These are phyloP conservation scores for Monosporascus sp. DNA, from an alignment of 2,329 filamentous ascomycete species.

Conservation along the genomic window DNA sequence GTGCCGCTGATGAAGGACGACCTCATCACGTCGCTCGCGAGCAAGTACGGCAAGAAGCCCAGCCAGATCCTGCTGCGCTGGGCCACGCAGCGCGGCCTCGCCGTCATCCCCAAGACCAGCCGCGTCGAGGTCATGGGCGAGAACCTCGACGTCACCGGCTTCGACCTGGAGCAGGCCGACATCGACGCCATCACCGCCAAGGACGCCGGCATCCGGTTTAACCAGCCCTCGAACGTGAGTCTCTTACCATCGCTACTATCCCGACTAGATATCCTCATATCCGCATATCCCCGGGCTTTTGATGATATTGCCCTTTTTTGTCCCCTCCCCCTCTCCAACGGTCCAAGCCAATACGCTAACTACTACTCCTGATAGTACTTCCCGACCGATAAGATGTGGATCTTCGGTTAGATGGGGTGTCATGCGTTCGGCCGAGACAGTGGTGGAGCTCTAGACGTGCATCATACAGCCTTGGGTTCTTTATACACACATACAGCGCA, in stretches of 20 bases:
- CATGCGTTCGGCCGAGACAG: not conserved
- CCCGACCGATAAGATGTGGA: constrained; percentile 50
- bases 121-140: constrained; percentile 47
- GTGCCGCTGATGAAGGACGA: constrained; percentile 67
- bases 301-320: not conserved
- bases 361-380: constrained; percentile 41
- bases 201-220: constrained; percentile 66
- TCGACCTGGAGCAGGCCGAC: constrained; percentile 61
- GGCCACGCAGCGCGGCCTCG: constrained; percentile 76
- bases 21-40: constrained; percentile 58
- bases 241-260: constrained; percentile 11
- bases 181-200: constrained; percentile 61
- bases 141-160: constrained; percentile 63
- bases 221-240: constrained; percentile 68
- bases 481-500: too few relatives aligned
- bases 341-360: not conserved
- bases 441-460: too few relatives aligned
- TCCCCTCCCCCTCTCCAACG: not conserved
- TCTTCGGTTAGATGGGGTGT: constrained; percentile 43
- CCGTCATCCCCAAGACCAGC: constrained; percentile 77
- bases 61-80: constrained; percentile 82
- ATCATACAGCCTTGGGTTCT: too few relatives aligned
- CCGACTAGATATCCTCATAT: constrained; percentile 7
- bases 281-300: too few relatives aligned
- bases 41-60: constrained; percentile 66